phyloP scores from a whole-genome alignment of 1,284 basidiomycete species.

The Leccinum angustisporum region DNA sequence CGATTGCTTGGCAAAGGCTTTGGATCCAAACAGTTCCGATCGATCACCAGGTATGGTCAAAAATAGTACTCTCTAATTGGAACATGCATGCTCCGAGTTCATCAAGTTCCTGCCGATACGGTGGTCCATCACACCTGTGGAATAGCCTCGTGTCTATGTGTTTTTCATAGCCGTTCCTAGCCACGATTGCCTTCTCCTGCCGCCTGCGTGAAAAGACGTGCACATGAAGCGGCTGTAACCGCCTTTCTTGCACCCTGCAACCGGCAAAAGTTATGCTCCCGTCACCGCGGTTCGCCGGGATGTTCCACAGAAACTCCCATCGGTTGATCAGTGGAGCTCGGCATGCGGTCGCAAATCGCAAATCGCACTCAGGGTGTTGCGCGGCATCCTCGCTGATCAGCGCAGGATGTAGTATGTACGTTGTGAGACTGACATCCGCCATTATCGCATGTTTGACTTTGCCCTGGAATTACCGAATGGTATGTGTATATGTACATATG shows the following conservation, averaged over 20 bases:
- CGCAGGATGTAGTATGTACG: background rate
- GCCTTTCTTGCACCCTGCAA: conserved; percentile 2
- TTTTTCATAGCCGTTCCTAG: background rate
- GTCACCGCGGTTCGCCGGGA: background rate
- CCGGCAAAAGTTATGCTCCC: background rate
- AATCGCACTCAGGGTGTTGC: background rate
- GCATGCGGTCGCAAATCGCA: background rate
- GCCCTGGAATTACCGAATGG: background rate
- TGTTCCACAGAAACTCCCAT: background rate
- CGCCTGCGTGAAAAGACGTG: background rate
- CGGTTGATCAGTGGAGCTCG: background rate
- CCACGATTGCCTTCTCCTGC: background rate
- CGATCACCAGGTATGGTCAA: background rate
- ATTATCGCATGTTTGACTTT: background rate
- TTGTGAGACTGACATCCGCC: background rate
- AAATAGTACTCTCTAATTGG: background rate
- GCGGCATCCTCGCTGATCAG: background rate
- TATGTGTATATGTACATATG: background rate
- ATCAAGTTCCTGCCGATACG: background rate
- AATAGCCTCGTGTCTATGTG: background rate
- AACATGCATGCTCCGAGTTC: background rate
- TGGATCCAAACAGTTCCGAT: background rate
- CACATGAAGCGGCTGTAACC: background rate
- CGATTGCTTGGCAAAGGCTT: conserved; percentile 1
- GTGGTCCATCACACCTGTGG: background rate